Evolutionary conservation across 192 early-diverging fungal genomes (phyloP), one percentile per base, ranked within the genome.

Genomic region (Bifiguratus adelaidae): DNA sequence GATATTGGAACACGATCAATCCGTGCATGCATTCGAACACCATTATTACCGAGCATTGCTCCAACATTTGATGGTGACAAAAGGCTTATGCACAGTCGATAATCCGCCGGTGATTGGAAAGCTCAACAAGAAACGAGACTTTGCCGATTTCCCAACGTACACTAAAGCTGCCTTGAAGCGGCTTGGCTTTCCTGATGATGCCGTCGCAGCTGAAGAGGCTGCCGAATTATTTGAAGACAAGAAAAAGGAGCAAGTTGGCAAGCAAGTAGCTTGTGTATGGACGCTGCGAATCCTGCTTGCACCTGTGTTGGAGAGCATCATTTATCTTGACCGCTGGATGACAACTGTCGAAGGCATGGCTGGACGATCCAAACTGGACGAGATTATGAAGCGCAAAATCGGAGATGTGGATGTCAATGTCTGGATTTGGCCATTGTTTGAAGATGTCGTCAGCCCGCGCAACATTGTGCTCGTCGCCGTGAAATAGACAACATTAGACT

Each of bases 241-340:
- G 6, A 60, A 58, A 18, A 44, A 59, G 16, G 27, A 37, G n/a
- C 41, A 50, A 12, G 56, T 68, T 26, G 58, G 77, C 32, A 56
- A 47, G 36, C 74, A 80, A 50, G 74, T 95, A 45, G 81, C 85
- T 2, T 72, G 80, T 11, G 74, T 83, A 18, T 95, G 91, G 89
- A 87, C 89, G 27, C 59, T 95, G 28, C 58, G 84, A 28, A 73
- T 82, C 0, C 57, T 95, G 59, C 52, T 90, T 8, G 81, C 78
- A 1, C 78, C 80, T 37, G 60, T 79, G 3, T 67, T 89, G 29
- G 91, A 95, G 50, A 76, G 78, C 34, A 63, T 91, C 55, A 71
- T 95, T 28, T 52, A 92, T 11, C 55, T 83, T 2, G 91, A 95
- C 53, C 80, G 88, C 3, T 85, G 70, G 22, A 47, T 82, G 22